A percentile compares a stretch with the other conserved stretches of the same genome.
These are phyloP conservation scores for Friedmanniomyces simplex DNA, from an alignment of 495 filamentous ascomycete species.

Conservation along the genomic window DNA sequence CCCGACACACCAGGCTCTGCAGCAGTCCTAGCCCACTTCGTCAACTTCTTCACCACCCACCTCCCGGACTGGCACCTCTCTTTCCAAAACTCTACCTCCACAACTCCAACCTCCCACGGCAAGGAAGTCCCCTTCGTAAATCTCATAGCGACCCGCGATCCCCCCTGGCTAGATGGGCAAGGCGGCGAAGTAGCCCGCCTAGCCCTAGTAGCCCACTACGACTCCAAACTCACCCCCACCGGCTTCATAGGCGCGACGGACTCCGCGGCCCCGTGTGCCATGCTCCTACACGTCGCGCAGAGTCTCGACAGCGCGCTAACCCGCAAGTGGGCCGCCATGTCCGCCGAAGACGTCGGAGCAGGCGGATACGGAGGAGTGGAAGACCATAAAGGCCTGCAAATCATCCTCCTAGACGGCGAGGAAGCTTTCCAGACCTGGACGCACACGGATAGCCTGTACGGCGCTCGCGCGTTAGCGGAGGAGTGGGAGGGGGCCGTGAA, in stretches of 20 bases:
- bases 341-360: conserved; percentile 39
- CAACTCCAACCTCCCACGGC: conserved; percentile 60
- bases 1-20: conserved; percentile 71
- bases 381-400: conserved; percentile 74
- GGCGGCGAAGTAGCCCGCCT: conserved; percentile 66
- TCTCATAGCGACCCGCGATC: conserved; percentile 78
- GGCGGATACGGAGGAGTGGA: conserved; percentile 41
- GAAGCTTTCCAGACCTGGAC: conserved; percentile 82
- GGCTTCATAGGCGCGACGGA: conserved; percentile 94
- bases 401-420: conserved; percentile 86
- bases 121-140: conserved; percentile 73
- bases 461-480: conserved; percentile 66
- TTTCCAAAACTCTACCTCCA: conserved; percentile 77
- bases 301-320: conserved; percentile 69
- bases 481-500: conserved; percentile 58
- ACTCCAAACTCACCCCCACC: conserved; percentile 67
- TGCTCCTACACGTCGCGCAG: conserved; percentile 76
- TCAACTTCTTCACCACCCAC: conserved; percentile 59
- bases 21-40: conserved; percentile 69
- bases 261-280: conserved; percentile 85
- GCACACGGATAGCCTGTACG: conserved; percentile 72
- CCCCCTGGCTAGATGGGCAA: conserved; percentile 52
- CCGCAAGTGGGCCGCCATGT: conserved; percentile 67
- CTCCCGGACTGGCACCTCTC: conserved; percentile 71
- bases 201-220: conserved; percentile 90